A percentile compares a stretch with the other conserved stretches of the same genome.
Conservation (phyloP, 2,329 filamentous ascomycete species). For the Talaromyces sp. region DNA sequence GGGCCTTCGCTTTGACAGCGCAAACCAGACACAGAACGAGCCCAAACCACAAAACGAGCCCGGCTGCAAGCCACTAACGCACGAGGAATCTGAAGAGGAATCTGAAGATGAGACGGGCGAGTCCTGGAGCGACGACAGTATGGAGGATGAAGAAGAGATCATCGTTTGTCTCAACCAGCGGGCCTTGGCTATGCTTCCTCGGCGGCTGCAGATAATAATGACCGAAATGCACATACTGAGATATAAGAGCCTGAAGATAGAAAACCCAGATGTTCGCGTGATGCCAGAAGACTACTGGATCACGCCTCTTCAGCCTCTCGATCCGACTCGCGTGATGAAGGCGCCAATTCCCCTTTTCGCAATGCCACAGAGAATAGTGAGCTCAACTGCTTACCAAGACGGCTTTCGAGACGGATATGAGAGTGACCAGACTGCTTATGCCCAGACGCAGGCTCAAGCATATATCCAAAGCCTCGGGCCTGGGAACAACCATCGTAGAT, state of each 20-base stretch:
- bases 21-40: background rate
- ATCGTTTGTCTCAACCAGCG: constrained; percentile 21
- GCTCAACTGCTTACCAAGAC: background rate
- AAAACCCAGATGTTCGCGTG: constrained; percentile 13
- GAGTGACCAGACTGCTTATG: background rate
- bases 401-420: background rate
- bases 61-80: background rate
- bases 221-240: constrained; percentile 22
- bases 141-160: constrained; percentile 23
- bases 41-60: background rate
- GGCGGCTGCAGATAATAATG: constrained; percentile 21
- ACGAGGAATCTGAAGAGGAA: background rate
- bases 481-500: constrained; percentile 2
- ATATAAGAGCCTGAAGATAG: constrained; percentile 12
- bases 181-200: constrained; percentile 21
- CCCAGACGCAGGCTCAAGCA: background rate
- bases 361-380: background rate
- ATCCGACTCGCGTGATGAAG: background rate
- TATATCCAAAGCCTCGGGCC: constrained; percentile 1
- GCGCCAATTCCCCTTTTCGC: constrained; percentile 6
- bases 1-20: background rate
- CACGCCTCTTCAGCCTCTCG: constrained; percentile 1
- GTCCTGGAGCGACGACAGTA: constrained; percentile 4
- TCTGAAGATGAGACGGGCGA: background rate
- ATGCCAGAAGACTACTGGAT: constrained; percentile 14